Evolutionary conservation across 2,329 filamentous ascomycete genomes (phyloP).

Genomic region (Microascus cirrosus): DNA sequence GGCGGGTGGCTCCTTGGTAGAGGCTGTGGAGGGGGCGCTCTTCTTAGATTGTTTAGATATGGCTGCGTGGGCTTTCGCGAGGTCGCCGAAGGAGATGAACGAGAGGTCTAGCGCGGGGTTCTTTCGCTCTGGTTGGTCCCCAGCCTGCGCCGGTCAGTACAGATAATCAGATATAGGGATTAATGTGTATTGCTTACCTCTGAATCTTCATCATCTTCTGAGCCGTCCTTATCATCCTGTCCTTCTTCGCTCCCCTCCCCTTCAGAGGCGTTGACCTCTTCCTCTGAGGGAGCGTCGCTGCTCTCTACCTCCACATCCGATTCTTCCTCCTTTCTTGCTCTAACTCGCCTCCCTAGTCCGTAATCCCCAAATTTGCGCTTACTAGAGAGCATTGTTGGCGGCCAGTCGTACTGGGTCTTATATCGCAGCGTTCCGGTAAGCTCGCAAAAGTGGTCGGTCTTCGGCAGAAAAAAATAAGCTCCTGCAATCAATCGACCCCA

Average conservation of each 20-base stretch:
- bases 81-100: conserved; percentile 75
- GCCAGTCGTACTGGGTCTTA: neutral
- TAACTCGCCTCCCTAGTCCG: conserved; percentile 30
- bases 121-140: conserved; percentile 20
- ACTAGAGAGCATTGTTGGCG: conserved; percentile 19
- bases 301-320: conserved; percentile 23
- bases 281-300: conserved; percentile 17
- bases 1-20: conserved; percentile 12
- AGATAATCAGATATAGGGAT: neutral
- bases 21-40: conserved; percentile 15
- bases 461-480: neutral
- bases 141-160: neutral
- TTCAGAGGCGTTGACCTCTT: conserved; percentile 7
- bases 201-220: conserved; percentile 8
- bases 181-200: conserved; percentile 13
- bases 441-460: neutral
- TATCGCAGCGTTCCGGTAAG: neutral
- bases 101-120: conserved; percentile 28
- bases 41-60: conserved; percentile 26
- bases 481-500: neutral
- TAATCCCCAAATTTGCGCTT: conserved; percentile 26
- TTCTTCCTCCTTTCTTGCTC: conserved; percentile 30
- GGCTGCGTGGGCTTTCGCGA: conserved; percentile 73
- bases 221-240: conserved; percentile 17
- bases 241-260: conserved; percentile 13